Evolutionary conservation across 2,329 filamentous ascomycete species (phyloP).

Genomic region (Leptographium procerum): DNA sequence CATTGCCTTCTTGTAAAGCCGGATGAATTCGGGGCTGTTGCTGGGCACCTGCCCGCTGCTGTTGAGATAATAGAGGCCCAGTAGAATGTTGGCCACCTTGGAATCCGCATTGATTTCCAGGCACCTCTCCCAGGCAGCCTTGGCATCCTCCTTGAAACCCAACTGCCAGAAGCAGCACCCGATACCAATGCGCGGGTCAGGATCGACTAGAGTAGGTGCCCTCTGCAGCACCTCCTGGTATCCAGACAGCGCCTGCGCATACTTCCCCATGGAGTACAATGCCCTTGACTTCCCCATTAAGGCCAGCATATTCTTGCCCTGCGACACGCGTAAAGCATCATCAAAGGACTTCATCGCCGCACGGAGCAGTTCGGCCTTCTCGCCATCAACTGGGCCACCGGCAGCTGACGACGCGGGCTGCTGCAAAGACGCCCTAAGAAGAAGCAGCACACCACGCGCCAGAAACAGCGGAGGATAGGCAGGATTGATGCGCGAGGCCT

Average conservation of each 20-base stretch:
- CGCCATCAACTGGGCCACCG: conserved; percentile 49
- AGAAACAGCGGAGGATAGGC: conserved; percentile 85
- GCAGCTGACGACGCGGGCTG: conserved; percentile 54
- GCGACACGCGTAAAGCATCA: conserved; percentile 75
- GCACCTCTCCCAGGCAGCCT: conserved; percentile 77
- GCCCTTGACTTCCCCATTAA: conserved; percentile 81
- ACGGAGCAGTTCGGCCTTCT: conserved; percentile 68
- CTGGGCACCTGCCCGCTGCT: conserved; percentile 72
- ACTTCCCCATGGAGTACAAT: conserved; percentile 77
- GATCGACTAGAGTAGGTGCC: conserved; percentile 80
- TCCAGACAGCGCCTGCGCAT: conserved; percentile 65
- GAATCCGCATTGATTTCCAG: conserved; percentile 72
- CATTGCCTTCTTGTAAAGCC: conserved; percentile 86
- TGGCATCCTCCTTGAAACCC: conserved; percentile 87
- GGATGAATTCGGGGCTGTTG: conserved; percentile 73
- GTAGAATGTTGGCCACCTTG: conserved; percentile 79
- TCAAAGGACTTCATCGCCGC: conserved; percentile 89
- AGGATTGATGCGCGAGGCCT: conserved; percentile 88
- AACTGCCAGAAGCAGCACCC: conserved; percentile 97
- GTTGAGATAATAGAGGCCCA: conserved; percentile 84
- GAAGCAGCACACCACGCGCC: conserved; percentile 77
- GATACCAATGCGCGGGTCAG: conserved; percentile 90
- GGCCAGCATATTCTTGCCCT: conserved; percentile 83
- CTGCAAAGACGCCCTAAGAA: conserved; percentile 78
- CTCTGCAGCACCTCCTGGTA: conserved; percentile 83